phyloP scores from a whole-genome alignment of 495 filamentous ascomycete genomes.

The Lepraria neglecta region DNA sequence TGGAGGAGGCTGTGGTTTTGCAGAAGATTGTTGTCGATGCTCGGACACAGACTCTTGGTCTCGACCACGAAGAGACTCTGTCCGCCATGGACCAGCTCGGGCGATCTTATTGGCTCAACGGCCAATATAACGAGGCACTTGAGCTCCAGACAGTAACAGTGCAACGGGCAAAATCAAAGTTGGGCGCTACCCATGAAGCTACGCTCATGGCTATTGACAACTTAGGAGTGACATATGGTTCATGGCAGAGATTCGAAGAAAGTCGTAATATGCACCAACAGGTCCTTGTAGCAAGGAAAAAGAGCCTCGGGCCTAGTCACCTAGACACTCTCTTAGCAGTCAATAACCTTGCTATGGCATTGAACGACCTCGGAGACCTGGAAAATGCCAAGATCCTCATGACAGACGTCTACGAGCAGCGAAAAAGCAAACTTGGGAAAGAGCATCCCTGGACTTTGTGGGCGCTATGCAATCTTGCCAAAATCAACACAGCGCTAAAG shows the following conservation, averaged over 20 bases:
- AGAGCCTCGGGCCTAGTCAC: conserved; percentile 22
- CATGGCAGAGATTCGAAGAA: conserved; percentile 19
- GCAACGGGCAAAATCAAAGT: conserved; percentile 17
- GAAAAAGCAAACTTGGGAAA: conserved; percentile 33
- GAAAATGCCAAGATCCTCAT: conserved; percentile 28
- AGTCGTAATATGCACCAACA: conserved; percentile 17
- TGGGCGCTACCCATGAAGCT: conserved; percentile 26
- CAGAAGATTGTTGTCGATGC: conserved; percentile 26
- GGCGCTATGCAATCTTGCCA: conserved; percentile 31
- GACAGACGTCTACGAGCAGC: conserved; percentile 28
- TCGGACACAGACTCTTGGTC: conserved; percentile 23
- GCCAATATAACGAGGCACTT: conserved; percentile 31
- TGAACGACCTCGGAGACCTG: conserved; percentile 19
- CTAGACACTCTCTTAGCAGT: conserved; percentile 24
- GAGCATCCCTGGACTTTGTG: conserved; percentile 37
- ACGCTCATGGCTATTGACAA: conserved; percentile 32
- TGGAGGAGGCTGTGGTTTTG: conserved; percentile 24
- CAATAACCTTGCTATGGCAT: conserved; percentile 29
- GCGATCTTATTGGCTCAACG: conserved; percentile 24
- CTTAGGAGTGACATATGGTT: conserved; percentile 23
- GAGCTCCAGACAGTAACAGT: conserved; percentile 29
- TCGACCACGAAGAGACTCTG: conserved; percentile 27
- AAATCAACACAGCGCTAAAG: conserved; percentile 28
- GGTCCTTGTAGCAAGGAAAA: conserved; percentile 11
- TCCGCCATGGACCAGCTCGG: conserved; percentile 26